phyloP scores from a whole-genome alignment of 805 yeast species.

The Metschnikowia cubensis region DNA sequence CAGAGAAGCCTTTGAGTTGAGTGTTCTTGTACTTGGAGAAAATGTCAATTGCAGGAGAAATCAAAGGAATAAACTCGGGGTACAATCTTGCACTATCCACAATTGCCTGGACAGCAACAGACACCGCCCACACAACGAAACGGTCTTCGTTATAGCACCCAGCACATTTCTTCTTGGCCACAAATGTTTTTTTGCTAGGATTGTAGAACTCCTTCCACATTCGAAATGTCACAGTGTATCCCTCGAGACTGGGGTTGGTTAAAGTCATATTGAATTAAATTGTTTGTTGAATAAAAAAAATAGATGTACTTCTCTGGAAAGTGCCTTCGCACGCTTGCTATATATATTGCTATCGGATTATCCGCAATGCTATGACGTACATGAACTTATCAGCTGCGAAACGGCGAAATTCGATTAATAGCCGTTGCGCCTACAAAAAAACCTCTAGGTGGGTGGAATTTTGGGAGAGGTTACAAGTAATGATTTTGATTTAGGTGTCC shows the following conservation, averaged over 20 bases:
- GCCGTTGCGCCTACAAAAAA: neutral
- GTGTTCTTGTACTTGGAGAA: constrained; percentile 51
- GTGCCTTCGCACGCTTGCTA: neutral
- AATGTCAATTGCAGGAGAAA: constrained; percentile 48
- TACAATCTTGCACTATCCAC: constrained; percentile 59
- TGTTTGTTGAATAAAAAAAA: too few relatives aligned
- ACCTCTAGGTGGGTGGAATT: neutral
- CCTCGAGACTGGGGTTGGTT: constrained; percentile 35
- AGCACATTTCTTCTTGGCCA: constrained; percentile 32
- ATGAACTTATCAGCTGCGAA: neutral
- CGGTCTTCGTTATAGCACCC: constrained; percentile 49
- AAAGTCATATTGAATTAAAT: constrained; percentile 20
- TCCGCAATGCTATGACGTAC: constrained; percentile 1
- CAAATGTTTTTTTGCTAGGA: constrained; percentile 31
- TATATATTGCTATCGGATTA: neutral
- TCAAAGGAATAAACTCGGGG: constrained; percentile 48
- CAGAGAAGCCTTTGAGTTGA: constrained; percentile 55
- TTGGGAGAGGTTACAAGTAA: neutral
- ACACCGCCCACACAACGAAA: constrained; percentile 65
- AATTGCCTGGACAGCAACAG: constrained; percentile 63
- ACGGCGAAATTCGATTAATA: neutral
- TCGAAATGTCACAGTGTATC: constrained; percentile 29
- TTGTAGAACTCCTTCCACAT: constrained; percentile 44
- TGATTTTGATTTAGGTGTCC: too few relatives aligned
- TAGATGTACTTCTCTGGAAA: neutral